These are phyloP conservation scores for Begonia peltatifolia DNA, from an alignment of 306 rosid genomes.

Conservation along the genomic window DNA sequence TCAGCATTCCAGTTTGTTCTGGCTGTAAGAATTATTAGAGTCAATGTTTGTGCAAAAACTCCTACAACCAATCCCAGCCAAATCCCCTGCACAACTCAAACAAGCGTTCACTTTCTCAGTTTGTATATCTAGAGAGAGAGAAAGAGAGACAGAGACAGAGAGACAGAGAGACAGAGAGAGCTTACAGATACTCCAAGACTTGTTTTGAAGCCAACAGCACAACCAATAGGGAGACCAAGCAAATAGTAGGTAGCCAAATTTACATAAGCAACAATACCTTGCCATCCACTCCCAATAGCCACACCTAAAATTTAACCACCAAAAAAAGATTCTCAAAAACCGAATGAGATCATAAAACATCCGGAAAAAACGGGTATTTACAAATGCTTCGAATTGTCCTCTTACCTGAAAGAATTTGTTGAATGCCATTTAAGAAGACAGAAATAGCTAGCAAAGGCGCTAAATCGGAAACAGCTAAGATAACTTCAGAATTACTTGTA, in stretches of 20 bases:
- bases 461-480: no score
- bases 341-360: constrained; percentile 7
- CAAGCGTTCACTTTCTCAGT: constrained; percentile 1
- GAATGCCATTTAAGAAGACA: no score
- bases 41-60: constrained; percentile 46
- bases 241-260: constrained; percentile 42
- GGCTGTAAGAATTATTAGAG: constrained; percentile 40
- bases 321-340: neutral
- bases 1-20: constrained; percentile 53
- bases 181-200: constrained; percentile 48
- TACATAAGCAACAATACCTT: constrained; percentile 57
- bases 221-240: constrained; percentile 57
- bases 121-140: constrained; percentile 43
- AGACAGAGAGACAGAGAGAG: constrained; percentile 3
- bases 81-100: no score
- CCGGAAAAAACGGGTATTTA: no score
- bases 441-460: no score
- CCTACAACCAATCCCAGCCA: constrained; percentile 28
- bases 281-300: constrained; percentile 87
- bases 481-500: no score
- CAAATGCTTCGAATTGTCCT: no score
- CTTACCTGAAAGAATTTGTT: no score
- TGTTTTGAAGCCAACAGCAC: constrained; percentile 53
- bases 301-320: constrained; percentile 26
- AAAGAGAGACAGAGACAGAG: neutral